These are phyloP conservation scores for Xylaria sp. DNA, from an alignment of 2,329 filamentous ascomycete genomes.

Conservation along the genomic window DNA sequence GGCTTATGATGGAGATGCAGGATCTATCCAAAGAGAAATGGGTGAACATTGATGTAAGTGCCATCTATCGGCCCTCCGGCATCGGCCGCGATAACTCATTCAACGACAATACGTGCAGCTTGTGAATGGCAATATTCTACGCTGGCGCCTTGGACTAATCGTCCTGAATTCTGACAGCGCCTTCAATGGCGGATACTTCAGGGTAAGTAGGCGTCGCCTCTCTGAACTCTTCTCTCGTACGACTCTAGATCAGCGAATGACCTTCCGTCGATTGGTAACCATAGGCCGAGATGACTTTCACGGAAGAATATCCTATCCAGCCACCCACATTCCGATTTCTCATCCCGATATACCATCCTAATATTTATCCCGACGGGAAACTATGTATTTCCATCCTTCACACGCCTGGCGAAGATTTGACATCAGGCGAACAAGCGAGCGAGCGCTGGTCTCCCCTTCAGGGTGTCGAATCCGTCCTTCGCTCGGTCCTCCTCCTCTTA, in stretches of 20 bases:
- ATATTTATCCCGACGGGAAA: constrained; percentile 89
- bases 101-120: constrained; percentile 59
- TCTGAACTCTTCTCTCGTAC: neutral
- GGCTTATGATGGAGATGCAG: constrained; percentile 90
- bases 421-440: constrained; percentile 87
- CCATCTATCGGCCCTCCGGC: constrained; percentile 2
- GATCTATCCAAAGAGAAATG: constrained; percentile 88
- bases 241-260: neutral
- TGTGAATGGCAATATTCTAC: constrained; percentile 83
- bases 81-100: constrained; percentile 22
- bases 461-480: constrained; percentile 92
- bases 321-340: constrained; percentile 91
- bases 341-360: constrained; percentile 85
- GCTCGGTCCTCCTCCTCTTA: constrained; percentile 89
- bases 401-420: constrained; percentile 87
- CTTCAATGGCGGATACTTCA: constrained; percentile 94
- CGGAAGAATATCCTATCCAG: constrained; percentile 86
- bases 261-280: neutral
- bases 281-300: constrained; percentile 85
- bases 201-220: constrained; percentile 53
- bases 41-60: constrained; percentile 84
- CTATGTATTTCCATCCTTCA: constrained; percentile 98
- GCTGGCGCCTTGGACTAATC: constrained; percentile 89
- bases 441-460: constrained; percentile 96
- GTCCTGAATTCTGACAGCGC: constrained; percentile 91